Percentiles rank a stretch among this genome's conserved stretches.
phyloP scores from a whole-genome alignment of 306 rosid species.

The Sicyos edulis region DNA sequence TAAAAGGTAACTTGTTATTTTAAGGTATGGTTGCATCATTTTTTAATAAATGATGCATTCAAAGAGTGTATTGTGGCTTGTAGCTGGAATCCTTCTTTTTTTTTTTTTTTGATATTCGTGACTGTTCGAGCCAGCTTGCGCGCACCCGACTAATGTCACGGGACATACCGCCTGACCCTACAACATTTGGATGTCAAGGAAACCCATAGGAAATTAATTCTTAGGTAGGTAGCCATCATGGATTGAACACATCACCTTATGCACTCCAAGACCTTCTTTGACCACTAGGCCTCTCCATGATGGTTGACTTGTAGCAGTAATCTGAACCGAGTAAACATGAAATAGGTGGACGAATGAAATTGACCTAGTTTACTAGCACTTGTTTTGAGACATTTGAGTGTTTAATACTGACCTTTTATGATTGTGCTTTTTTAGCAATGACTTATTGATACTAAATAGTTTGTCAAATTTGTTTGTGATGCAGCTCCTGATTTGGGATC shows the following conservation, averaged over 20 bases:
- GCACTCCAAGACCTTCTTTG: too few relatives aligned
- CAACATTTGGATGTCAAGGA: too few relatives aligned
- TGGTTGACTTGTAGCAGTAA: neutral
- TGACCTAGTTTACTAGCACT: neutral
- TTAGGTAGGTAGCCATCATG: too few relatives aligned
- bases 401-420: neutral
- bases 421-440: neutral
- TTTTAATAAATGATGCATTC: neutral
- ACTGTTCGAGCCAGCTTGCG: too few relatives aligned
- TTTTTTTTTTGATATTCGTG: too few relatives aligned
- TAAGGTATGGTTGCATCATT: neutral
- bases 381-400: neutral
- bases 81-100: slow-evolving; percentile 4
- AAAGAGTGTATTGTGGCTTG: neutral
- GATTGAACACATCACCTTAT: too few relatives aligned
- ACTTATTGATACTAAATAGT: neutral
- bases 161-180: too few relatives aligned
- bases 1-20: neutral
- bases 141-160: too few relatives aligned
- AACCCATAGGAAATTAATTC: too few relatives aligned
- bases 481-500: slow-evolving; percentile 67
- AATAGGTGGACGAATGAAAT: neutral
- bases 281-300: too few relatives aligned
- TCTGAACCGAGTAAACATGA: neutral
- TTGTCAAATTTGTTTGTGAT: slow-evolving; percentile 24